Base-by-base conservation (phyloP, 345 rosid species). In the Boechera stricta region DNA sequence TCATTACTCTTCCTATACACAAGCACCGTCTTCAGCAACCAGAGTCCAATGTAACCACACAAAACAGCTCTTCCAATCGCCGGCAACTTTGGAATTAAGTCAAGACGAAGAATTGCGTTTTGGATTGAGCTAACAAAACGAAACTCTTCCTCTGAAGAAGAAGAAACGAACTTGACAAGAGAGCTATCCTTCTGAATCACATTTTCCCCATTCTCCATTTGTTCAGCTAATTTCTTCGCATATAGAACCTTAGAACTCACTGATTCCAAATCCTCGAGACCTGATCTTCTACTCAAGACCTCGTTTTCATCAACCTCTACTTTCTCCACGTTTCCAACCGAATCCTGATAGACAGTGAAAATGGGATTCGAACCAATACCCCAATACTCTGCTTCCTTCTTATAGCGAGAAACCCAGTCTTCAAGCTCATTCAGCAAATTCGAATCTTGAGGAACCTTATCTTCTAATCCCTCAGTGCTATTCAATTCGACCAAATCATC, bases 301-400 rank as follows among this genome's bases (percentile, higher is more conserved):
- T 91, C 97, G 59, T 82, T 82, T 72, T 87, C 90, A 71, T 91
- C 52, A 63, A 91, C 86, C 10, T 62, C 54, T 24, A 91, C 93
- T 78, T 67, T 76, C 82, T 83, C 86, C 21, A 89, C 86, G 53
- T 85, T 84, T 31, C 97, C 95, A 64, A 79, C 71, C 1, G 73
- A 64, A 71, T 89, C 91, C 80, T 81, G 72, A 82, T 80, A 81
- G 51, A 89, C 87, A 2, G 82, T 87, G 68, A 93, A 89, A 75
- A 93, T 80, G 3, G 86, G 90, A 79, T 77, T 80, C 12, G 91
- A 82, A 49, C 95, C 98, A 35, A 88, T 49, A 6, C 98, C 95
- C 98, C 95, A 93, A 63, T 57, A 84, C 49, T 87, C 91, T 66
- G 75, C 38, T 83, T 91, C 98, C 72, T 81, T 84, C 67, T 83